These are phyloP conservation scores for Talaromyces piceae DNA, from an alignment of 2,329 filamentous ascomycete species.

Conservation along the genomic window DNA sequence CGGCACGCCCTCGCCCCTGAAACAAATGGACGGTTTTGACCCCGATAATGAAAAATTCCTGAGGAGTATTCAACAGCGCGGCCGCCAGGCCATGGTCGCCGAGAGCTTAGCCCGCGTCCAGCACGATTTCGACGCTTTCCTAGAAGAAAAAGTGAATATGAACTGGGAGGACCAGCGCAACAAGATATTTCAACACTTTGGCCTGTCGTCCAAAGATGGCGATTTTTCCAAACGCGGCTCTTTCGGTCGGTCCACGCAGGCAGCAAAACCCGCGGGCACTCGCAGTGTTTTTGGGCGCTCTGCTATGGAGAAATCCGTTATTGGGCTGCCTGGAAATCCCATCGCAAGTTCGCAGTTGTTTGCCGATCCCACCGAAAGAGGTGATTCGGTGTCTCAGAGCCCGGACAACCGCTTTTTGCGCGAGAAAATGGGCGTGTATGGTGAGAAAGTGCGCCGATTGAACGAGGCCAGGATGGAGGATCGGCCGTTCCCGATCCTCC, in stretches of 20 bases:
- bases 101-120: conserved; percentile 86
- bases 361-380: conserved; percentile 56
- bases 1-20: conserved; percentile 35
- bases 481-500: conserved; percentile 63
- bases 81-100: conserved; percentile 81
- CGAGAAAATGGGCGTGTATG: conserved; percentile 76
- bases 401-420: conserved; percentile 68
- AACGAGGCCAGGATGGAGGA: conserved; percentile 65
- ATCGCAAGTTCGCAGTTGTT: conserved; percentile 59
- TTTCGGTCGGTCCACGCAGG: conserved; percentile 43
- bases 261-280: conserved; percentile 26
- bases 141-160: conserved; percentile 90
- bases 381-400: conserved; percentile 43
- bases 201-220: conserved; percentile 57
- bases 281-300: conserved; percentile 62
- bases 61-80: conserved; percentile 79
- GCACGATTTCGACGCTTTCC: conserved; percentile 83
- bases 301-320: conserved; percentile 72
- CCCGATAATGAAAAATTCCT: conserved; percentile 64
- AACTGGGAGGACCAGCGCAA: conserved; percentile 94
- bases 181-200: conserved; percentile 93
- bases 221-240: conserved; percentile 31
- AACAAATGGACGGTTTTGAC: conserved; percentile 39
- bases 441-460: conserved; percentile 69
- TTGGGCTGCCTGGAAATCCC: conserved; percentile 64